phyloP scores from a whole-genome alignment of 2,329 filamentous ascomycete species.

The Dryadomyces quercus-mongolicae region DNA sequence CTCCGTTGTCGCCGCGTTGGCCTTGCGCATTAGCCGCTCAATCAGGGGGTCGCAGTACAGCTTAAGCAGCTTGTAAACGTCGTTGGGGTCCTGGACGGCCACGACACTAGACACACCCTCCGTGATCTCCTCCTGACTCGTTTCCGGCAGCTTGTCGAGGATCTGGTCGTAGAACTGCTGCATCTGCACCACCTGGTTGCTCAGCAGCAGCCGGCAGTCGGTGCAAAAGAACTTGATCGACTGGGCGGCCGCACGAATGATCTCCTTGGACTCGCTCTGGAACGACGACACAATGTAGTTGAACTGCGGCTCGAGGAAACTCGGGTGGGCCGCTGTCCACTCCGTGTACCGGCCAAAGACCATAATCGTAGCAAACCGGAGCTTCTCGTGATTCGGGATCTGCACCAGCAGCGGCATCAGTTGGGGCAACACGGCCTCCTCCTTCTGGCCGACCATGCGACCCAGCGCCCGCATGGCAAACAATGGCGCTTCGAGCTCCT shows the following conservation, averaged over 20 bases:
- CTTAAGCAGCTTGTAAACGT: conserved; percentile 78
- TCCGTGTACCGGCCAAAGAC: conserved; percentile 92
- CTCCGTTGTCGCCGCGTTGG: conserved; percentile 73
- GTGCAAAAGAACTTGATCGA: conserved; percentile 96
- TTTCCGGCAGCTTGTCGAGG: conserved; percentile 69
- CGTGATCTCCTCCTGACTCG: conserved; percentile 90
- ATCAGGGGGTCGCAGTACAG: conserved; percentile 88
- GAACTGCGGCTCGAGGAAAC: conserved; percentile 84
- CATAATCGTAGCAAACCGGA: conserved; percentile 98
- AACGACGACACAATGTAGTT: conserved; percentile 94
- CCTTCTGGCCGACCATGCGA: conserved; percentile 85
- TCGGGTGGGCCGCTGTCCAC: conserved; percentile 90
- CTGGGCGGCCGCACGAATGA: conserved; percentile 81
- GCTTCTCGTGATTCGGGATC: conserved; percentile 90
- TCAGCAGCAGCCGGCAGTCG: conserved; percentile 80
- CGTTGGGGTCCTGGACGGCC: conserved; percentile 67
- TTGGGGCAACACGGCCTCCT: conserved; percentile 75
- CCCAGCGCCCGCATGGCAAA: conserved; percentile 96
- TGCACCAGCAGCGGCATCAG: conserved; percentile 89
- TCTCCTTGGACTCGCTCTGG: conserved; percentile 76
- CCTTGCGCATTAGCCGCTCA: conserved; percentile 71
- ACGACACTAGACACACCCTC: conserved; percentile 91
- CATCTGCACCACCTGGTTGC: conserved; percentile 70
- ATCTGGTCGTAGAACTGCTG: conserved; percentile 89
- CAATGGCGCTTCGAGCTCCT: conserved; percentile 85